phyloP scores from a whole-genome alignment of 148 eudicot genomes.

The Rhododendron henanense region DNA sequence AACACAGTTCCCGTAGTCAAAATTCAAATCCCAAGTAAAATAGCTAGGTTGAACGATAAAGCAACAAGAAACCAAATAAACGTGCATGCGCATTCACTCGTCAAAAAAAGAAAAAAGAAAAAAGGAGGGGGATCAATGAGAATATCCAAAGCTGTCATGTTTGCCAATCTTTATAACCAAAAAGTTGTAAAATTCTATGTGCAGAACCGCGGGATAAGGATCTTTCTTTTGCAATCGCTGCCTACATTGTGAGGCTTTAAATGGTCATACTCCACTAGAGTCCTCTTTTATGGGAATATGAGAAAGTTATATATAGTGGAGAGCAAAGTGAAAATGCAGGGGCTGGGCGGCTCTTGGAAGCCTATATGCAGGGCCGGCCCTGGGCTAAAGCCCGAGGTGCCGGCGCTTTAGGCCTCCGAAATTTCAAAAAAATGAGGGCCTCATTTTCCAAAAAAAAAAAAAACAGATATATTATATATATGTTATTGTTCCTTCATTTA shows the following conservation, averaged over 20 bases:
- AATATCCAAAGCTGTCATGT: constrained; percentile 9
- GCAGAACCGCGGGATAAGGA: neutral
- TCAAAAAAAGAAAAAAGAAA: neutral
- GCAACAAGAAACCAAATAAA: neutral
- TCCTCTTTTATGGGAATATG: constrained; percentile 1
- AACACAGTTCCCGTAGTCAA: neutral
- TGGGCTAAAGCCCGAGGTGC: no score
- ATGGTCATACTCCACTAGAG: neutral
- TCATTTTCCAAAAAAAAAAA: no score
- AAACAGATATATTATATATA: no score
- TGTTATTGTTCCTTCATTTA: no score
- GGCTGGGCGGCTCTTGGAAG: neutral
- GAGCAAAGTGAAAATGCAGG: neutral
- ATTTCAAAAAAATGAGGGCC: no score
- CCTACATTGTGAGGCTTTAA: neutral
- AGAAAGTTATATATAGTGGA: neutral
- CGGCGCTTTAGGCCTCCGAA: no score
- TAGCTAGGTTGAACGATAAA: neutral
- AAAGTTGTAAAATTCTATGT: neutral
- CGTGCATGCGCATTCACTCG: neutral
- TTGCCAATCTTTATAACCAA: neutral
- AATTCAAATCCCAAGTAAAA: neutral
- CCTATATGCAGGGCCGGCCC: no score
- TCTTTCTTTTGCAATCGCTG: constrained; percentile 8
- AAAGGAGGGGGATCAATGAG: neutral